A percentile compares a stretch with the other conserved stretches of the same genome.
Conservation (phyloP, 176 grass and related monocot genomes). For the Tuctoria greenei region DNA sequence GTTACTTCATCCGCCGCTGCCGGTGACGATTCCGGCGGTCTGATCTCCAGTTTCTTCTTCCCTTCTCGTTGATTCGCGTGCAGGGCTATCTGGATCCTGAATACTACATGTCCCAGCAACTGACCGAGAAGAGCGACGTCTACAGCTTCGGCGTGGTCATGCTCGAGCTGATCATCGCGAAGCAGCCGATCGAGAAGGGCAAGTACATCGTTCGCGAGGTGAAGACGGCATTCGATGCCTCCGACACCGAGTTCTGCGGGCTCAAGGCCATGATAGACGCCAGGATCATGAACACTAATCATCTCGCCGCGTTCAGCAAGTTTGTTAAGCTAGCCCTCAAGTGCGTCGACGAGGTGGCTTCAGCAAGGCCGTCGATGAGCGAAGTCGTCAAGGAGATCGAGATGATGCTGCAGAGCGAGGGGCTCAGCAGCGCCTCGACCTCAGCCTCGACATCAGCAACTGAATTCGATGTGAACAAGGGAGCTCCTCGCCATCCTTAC, state of each 20-base stretch:
- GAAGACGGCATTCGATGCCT: constrained; percentile 51
- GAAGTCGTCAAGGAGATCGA: constrained; percentile 93
- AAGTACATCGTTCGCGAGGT: constrained; percentile 84
- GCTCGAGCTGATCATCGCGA: constrained; percentile 79
- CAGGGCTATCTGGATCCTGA: constrained; percentile 47
- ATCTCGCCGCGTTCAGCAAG: constrained; percentile 68
- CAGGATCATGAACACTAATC: constrained; percentile 52
- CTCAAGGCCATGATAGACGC: constrained; percentile 68
- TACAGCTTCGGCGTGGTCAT: constrained; percentile 97
- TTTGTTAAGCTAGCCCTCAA: constrained; percentile 68
- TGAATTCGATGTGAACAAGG: constrained; percentile 45
- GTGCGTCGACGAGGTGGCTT: constrained; percentile 64
- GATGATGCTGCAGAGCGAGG: constrained; percentile 71
- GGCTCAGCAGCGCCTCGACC: constrained; percentile 51
- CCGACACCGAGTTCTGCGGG: constrained; percentile 79
- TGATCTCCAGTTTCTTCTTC: not conserved
- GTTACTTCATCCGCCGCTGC: not conserved
- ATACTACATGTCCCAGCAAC: constrained; percentile 75
- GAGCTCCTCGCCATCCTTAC: too few relatives aligned
- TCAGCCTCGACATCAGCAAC: constrained; percentile 68
- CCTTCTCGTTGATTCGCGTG: constrained; percentile 3
- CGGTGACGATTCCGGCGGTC: not conserved
- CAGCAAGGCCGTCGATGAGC: constrained; percentile 66
- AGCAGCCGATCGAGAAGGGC: constrained; percentile 81
- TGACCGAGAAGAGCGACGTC: constrained; percentile 93